These are phyloP conservation scores for Penicillium steckii DNA, from an alignment of 495 filamentous ascomycete genomes.

Conservation along the genomic window DNA sequence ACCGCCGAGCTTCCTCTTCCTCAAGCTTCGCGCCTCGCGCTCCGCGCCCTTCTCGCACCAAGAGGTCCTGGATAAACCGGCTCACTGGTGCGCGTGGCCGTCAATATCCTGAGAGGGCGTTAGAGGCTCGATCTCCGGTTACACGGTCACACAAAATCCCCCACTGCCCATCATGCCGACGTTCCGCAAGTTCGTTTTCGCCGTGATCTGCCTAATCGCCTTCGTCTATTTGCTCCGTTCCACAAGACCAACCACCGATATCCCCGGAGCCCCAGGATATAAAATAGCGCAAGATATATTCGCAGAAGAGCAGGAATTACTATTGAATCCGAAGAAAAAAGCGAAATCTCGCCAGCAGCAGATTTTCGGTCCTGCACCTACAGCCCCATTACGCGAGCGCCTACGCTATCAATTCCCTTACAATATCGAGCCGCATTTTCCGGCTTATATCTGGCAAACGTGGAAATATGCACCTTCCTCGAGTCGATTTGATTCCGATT, in stretches of 20 bases:
- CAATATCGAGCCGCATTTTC: slow-evolving; percentile 81
- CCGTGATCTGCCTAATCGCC: slow-evolving; percentile 64
- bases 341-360: slow-evolving; percentile 26
- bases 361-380: slow-evolving; percentile 36
- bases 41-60: neutral
- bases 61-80: neutral
- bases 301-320: slow-evolving; percentile 17
- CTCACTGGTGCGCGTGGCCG: slow-evolving; percentile 10
- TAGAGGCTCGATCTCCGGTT: neutral
- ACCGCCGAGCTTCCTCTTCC: neutral
- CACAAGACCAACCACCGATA: slow-evolving; percentile 42
- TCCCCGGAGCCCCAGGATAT: slow-evolving; percentile 28
- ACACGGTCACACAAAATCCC: slow-evolving; percentile 1
- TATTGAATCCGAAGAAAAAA: slow-evolving; percentile 12
- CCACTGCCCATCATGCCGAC: slow-evolving; percentile 54
- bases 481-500: slow-evolving; percentile 69
- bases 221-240: slow-evolving; percentile 70
- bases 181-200: slow-evolving; percentile 69
- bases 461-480: slow-evolving; percentile 90
- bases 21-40: neutral
- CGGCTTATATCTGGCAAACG: slow-evolving; percentile 98
- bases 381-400: slow-evolving; percentile 69
- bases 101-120: slow-evolving; percentile 2
- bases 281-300: slow-evolving; percentile 21
- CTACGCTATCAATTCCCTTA: slow-evolving; percentile 94